phyloP scores from a whole-genome alignment of 345 rosid genomes.

The Combretum micranthum region DNA sequence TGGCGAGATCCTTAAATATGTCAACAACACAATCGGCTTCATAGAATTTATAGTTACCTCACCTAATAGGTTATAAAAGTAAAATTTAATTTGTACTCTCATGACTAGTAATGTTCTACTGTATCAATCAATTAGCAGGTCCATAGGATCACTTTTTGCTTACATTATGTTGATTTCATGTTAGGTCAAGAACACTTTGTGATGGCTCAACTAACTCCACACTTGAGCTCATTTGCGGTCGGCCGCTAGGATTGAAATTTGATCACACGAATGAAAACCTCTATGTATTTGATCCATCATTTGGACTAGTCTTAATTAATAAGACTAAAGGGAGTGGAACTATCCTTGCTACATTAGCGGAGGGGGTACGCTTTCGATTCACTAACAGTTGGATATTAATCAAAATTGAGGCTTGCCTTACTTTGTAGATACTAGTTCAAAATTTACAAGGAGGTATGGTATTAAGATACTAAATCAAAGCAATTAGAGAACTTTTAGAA shows the following conservation, averaged over 20 bases:
- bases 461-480: no score
- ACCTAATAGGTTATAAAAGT: no score
- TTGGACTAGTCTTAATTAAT: conserved; percentile 10
- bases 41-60: no score
- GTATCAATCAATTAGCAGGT: no score
- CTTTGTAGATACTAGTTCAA: conserved; percentile 9
- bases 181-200: conserved; percentile 10
- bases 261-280: conserved; percentile 3
- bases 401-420: conserved; percentile 1
- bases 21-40: no score
- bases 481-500: no score
- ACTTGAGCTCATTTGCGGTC: conserved; percentile 8
- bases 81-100: no score
- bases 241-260: conserved; percentile 18
- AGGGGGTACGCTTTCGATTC: conserved; percentile 12
- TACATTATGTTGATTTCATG: no score
- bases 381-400: conserved; percentile 10
- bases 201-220: conserved; percentile 6
- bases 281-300: conserved; percentile 9
- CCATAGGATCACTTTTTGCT: no score
- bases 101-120: no score
- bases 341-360: conserved; percentile 6
- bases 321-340: conserved; percentile 9
- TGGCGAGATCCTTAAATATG: no score
- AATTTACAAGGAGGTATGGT: background rate